Conservation (phyloP, 2,329 filamentous ascomycete genomes). For the Fusarium xyrophilum region DNA sequence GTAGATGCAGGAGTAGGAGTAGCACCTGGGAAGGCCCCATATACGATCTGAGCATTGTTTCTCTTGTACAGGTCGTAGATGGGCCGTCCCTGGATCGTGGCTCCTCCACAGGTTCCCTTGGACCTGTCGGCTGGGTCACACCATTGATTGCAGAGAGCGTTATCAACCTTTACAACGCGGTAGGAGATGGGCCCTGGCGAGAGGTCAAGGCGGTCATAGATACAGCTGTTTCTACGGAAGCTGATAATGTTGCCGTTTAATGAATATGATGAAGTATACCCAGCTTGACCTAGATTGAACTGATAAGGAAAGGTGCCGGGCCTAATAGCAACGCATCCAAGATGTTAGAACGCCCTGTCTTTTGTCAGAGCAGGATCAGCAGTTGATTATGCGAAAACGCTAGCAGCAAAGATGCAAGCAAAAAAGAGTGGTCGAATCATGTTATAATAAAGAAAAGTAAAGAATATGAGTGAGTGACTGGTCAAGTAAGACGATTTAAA, state of each 20-base stretch:
- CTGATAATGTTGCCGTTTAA: constrained; percentile 32
- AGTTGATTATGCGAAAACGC: constrained; percentile 20
- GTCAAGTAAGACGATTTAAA: neutral
- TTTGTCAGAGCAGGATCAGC: constrained; percentile 16
- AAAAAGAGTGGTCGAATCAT: constrained; percentile 20
- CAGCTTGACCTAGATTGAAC: constrained; percentile 7
- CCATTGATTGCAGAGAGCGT: constrained; percentile 25
- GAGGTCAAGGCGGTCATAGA: constrained; percentile 32
- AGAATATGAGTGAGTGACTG: constrained; percentile 24
- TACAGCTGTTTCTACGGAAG: constrained; percentile 22
- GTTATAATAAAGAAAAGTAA: constrained; percentile 19
- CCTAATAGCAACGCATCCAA: constrained; percentile 26
- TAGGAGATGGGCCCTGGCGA: constrained; percentile 22
- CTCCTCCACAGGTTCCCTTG: constrained; percentile 29
- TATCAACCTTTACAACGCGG: constrained; percentile 23
- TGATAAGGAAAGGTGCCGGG: constrained; percentile 26
- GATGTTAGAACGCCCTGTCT: constrained; percentile 11
- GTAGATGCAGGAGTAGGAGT: constrained; percentile 12
- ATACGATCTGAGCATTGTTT: constrained; percentile 23
- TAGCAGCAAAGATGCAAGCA: constrained; percentile 10
- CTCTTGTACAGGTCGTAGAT: constrained; percentile 34
- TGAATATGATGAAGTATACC: constrained; percentile 24
- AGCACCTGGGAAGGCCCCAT: constrained; percentile 5
- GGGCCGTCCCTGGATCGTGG: constrained; percentile 22
- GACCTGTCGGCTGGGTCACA: constrained; percentile 26